Evolutionary conservation across 1,139 yeast genomes (phyloP).

Genomic region (Barnettozyma hawaiiensis): DNA sequence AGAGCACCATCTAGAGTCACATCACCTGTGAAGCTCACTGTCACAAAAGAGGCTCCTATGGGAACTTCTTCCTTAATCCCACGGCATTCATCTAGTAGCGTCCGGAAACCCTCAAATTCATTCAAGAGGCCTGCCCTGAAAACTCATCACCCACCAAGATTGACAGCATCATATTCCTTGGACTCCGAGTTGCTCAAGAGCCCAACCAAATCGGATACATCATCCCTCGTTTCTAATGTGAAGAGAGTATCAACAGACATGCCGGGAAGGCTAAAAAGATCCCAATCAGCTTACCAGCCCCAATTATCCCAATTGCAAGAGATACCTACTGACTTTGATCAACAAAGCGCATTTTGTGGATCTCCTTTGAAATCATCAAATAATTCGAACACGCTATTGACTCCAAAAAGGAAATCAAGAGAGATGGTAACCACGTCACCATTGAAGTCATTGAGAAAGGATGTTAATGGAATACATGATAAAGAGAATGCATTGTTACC

Average conservation of each 20-base stretch:
- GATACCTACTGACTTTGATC: conserved; percentile 6
- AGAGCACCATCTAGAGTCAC: conserved; percentile 14
- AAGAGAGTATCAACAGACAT: conserved; percentile 1
- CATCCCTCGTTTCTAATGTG: background rate
- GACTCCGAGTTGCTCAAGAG: background rate
- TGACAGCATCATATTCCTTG: conserved; percentile 15
- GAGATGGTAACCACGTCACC: conserved; percentile 21
- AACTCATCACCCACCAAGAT: conserved; percentile 9
- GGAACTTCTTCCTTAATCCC: conserved; percentile 1
- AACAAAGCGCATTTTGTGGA: conserved; percentile 7
- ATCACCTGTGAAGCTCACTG: conserved; percentile 5
- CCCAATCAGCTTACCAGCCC: conserved; percentile 20
- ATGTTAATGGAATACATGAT: too few species aligned
- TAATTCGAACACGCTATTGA: conserved; percentile 10
- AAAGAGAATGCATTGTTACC: conserved; percentile 14
- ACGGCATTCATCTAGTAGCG: conserved; percentile 13
- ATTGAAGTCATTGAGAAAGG: conserved; percentile 20
- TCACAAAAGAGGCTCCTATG: background rate
- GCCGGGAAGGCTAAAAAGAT: conserved; percentile 13
- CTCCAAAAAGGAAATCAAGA: background rate
- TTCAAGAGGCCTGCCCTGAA: conserved; percentile 13
- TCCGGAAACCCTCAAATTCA: conserved; percentile 19
- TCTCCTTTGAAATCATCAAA: conserved; percentile 17
- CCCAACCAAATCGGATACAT: background rate
- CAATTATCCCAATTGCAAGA: conserved; percentile 14